phyloP scores from a whole-genome alignment of 192 early-diverging fungal genomes.

The Jimgerdemannia lactiflua region DNA sequence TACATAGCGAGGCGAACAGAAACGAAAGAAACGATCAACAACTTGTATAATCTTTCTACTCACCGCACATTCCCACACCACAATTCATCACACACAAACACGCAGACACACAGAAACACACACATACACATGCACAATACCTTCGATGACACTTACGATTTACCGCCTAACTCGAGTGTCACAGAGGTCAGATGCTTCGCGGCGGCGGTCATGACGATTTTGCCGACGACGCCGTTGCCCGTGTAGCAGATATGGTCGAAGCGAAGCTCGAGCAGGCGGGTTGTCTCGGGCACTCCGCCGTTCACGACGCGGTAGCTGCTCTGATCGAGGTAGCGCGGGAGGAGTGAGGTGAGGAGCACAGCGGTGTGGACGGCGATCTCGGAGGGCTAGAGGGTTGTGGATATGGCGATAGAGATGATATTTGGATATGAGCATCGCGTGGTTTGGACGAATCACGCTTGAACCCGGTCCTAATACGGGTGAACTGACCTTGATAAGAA shows the following conservation, averaged over 20 bases:
- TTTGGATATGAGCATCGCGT: not conserved
- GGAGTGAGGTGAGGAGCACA: conserved; percentile 54
- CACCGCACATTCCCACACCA: not conserved
- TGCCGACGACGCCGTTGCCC: conserved; percentile 77
- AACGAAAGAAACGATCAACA: not conserved
- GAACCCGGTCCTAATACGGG: no score
- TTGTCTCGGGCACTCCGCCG: conserved; percentile 76
- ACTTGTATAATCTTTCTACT: not conserved
- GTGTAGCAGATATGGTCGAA: conserved; percentile 97
- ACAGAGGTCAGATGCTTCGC: conserved; percentile 85
- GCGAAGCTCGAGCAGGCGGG: conserved; percentile 64
- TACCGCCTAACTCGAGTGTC: conserved; percentile 93
- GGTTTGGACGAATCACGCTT: no score
- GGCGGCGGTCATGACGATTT: conserved; percentile 80
- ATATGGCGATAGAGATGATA: not conserved
- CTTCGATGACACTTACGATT: conserved; percentile 43
- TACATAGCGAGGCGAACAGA: conserved; percentile 6
- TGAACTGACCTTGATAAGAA: conserved; percentile 47
- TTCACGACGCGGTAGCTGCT: conserved; percentile 68
- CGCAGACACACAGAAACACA: not conserved
- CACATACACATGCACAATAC: not conserved
- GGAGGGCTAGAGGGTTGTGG: conserved; percentile 50
- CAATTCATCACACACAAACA: not conserved
- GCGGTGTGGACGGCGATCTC: conserved; percentile 76
- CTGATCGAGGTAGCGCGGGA: conserved; percentile 78